Conservation (phyloP, 148 eudicot species). For the Talinum fruticosum region DNA sequence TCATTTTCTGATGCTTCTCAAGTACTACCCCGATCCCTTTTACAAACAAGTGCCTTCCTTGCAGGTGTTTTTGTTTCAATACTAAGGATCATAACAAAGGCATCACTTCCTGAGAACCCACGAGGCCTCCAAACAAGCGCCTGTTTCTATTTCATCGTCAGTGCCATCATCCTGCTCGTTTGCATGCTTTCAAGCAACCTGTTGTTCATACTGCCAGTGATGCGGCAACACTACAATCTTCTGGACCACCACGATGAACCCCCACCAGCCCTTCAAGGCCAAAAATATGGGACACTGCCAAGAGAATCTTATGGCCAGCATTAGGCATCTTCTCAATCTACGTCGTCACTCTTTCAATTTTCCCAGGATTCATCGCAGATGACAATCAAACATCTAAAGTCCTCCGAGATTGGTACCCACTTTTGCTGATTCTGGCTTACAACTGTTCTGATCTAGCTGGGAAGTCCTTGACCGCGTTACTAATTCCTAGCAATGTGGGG, state of each 20-base stretch:
- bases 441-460: constrained; percentile 68
- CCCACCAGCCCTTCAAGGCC: constrained; percentile 18
- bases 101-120: constrained; percentile 60
- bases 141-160: constrained; percentile 59
- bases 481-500: constrained; percentile 34
- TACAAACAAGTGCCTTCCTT: neutral
- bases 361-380: constrained; percentile 82
- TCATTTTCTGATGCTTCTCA: no score
- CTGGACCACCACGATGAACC: constrained; percentile 17
- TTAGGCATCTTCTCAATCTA: constrained; percentile 61
- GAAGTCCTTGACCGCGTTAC: constrained; percentile 57
- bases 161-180: constrained; percentile 41
- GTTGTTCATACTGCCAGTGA: constrained; percentile 46
- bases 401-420: constrained; percentile 78
- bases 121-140: constrained; percentile 66
- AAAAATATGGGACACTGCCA: constrained; percentile 38
- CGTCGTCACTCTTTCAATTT: constrained; percentile 72
- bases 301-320: constrained; percentile 51
- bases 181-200: constrained; percentile 70
- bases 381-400: constrained; percentile 40
- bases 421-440: constrained; percentile 54
- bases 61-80: constrained; percentile 69
- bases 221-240: constrained; percentile 55
- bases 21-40: neutral
- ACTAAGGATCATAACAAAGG: constrained; percentile 76